Evolutionary conservation across 768 basidiomycete genomes (phyloP).

Genomic region (Lactarius sanguifluus): DNA sequence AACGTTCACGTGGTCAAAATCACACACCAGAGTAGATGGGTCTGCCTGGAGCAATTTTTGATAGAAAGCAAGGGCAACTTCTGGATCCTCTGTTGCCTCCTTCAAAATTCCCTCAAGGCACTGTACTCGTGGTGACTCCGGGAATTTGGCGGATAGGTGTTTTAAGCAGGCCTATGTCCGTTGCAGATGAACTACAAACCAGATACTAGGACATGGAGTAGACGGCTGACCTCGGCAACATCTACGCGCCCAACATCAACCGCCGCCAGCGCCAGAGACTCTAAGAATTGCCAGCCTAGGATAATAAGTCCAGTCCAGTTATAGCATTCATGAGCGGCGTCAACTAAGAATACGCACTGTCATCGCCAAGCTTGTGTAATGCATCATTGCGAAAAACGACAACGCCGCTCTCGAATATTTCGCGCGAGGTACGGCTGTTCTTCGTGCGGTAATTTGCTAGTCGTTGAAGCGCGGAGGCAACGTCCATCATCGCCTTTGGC

Average conservation of each 20-base stretch:
- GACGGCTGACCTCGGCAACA: conserved; percentile 65
- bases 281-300: conserved; percentile 76
- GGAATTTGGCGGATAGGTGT: conserved; percentile 64
- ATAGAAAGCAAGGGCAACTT: conserved; percentile 62
- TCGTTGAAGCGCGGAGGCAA: conserved; percentile 37
- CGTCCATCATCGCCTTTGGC: conserved; percentile 32
- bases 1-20: background rate
- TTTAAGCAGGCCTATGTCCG: conserved; percentile 56
- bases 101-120: conserved; percentile 75
- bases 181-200: background rate
- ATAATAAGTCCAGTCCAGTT: background rate
- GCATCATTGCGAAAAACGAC: conserved; percentile 35
- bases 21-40: conserved; percentile 67
- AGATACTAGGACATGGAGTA: background rate
- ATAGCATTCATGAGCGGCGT: background rate
- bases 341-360: conserved; percentile 30
- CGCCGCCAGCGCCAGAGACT: conserved; percentile 77
- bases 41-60: conserved; percentile 59
- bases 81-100: conserved; percentile 63
- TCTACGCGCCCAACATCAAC: conserved; percentile 72
- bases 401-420: conserved; percentile 38
- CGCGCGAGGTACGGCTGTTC: conserved; percentile 36
- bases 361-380: conserved; percentile 36
- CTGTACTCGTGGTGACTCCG: conserved; percentile 76
- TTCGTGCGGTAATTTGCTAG: conserved; percentile 39